Base-by-base conservation (phyloP, 805 yeast species). In the Starmerella ratchasimensis region DNA sequence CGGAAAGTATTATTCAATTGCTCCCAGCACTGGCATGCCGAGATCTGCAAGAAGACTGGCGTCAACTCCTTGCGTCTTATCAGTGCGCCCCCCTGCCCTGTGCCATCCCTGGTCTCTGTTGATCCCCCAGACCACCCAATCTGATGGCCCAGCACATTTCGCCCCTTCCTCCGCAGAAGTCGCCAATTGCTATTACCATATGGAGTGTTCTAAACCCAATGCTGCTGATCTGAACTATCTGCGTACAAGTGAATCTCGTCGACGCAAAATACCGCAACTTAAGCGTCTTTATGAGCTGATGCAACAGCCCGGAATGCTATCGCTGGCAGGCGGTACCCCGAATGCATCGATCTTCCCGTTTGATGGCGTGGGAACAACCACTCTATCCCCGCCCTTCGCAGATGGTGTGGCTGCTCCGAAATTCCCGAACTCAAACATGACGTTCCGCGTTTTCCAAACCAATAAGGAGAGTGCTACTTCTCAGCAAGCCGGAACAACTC, bases 321-420 rank as follows among this genome's bases (percentile, higher is more conserved):
- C 84, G 56, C 70, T 88, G 39, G 97, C 96, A 38, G 98, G 97
- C 51, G 98, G 98, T 9, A 69, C 86, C 50, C 98, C 98, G 10
- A 63, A 81, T 57, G 62, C 94, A 16, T 83, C 80, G 46, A 79
- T 81, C 60, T 88, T 88, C 69, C 97, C 98, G 33, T 82, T 86
- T 69, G 82, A 83, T 52, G 72, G 72, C 46, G 58, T 86, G 39
- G 57, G 69, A n/a, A 77, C 80, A 10, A 73, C 72, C 37, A 66
- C 84, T 4, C 47, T 56, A 28, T 53, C 51, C 19, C 94, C 96
- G 40, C 90, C 94, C 1, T 88, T 84, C 56, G 54, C 64, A 7
- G 65, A 72, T 19, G 95, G 95, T 36, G 78, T 81, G 44, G 47
- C 51, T 26, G 51, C 50, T 29, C 48, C 48, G n/a, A 44, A 47